Evolutionary conservation across 495 filamentous ascomycete species (phyloP).

Genomic region (Penicillium argentinense): DNA sequence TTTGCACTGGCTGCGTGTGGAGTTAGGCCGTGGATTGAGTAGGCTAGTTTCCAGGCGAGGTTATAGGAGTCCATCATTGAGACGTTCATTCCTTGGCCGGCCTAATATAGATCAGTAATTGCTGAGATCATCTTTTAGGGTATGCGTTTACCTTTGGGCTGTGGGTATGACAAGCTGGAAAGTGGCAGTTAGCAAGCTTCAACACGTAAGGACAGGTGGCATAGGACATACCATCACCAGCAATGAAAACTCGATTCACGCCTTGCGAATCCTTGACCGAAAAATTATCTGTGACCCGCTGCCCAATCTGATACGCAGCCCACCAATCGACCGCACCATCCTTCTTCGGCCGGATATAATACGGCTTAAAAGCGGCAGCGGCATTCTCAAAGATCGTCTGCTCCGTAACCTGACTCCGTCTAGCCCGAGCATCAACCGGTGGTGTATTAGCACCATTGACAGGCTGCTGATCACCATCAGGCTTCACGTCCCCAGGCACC

Average conservation of each 20-base stretch:
- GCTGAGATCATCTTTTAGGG: neutral
- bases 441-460: constrained; percentile 16
- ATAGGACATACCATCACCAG: constrained; percentile 56
- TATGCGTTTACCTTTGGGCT: constrained; percentile 77
- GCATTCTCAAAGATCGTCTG: constrained; percentile 44
- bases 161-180: constrained; percentile 54
- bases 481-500: constrained; percentile 35
- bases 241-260: constrained; percentile 61
- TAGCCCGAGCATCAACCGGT: constrained; percentile 30
- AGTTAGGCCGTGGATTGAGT: constrained; percentile 64
- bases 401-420: constrained; percentile 39
- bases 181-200: neutral
- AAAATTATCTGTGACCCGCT: constrained; percentile 68
- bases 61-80: constrained; percentile 83
- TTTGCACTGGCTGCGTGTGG: constrained; percentile 30
- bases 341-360: constrained; percentile 43
- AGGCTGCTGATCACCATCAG: constrained; percentile 15
- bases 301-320: constrained; percentile 67
- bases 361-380: constrained; percentile 45
- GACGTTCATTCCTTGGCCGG: constrained; percentile 88
- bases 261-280: constrained; percentile 54
- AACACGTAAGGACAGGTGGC: no score
- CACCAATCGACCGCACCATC: constrained; percentile 58
- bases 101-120: constrained; percentile 38
- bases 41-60: constrained; percentile 80